Conservation (phyloP, 352 stramenopile species). For the Phytophthora kernoviae region DNA sequence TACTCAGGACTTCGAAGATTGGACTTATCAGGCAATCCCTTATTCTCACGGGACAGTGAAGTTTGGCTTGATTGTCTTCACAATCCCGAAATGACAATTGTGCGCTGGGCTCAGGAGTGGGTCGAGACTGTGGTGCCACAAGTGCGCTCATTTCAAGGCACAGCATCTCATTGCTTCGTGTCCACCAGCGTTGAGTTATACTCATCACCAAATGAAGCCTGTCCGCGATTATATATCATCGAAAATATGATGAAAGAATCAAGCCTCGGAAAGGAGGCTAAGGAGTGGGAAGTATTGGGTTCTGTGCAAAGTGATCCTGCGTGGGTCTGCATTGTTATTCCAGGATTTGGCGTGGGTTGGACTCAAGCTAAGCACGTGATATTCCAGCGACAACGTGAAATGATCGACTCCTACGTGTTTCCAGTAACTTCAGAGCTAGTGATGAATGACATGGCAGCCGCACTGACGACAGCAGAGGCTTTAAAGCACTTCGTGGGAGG, state of each 20-base stretch:
- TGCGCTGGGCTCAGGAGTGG: slow-evolving; percentile 12
- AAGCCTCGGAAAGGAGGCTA: slow-evolving; percentile 5
- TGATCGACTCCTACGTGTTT: neutral
- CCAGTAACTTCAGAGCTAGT: slow-evolving; percentile 30
- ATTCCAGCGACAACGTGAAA: slow-evolving; percentile 22
- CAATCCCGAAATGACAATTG: slow-evolving; percentile 20
- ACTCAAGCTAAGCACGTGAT: slow-evolving; percentile 25
- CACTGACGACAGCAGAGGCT: slow-evolving; percentile 26
- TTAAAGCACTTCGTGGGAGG: slow-evolving; percentile 24
- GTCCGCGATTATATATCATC: slow-evolving; percentile 25
- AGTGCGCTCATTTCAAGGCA: slow-evolving; percentile 5
- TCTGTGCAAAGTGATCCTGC: slow-evolving; percentile 8
- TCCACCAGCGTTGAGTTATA: slow-evolving; percentile 28
- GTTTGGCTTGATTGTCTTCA: slow-evolving; percentile 30
- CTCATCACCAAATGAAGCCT: slow-evolving; percentile 18
- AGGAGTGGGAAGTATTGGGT: slow-evolving; percentile 33
- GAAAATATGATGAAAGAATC: slow-evolving; percentile 25
- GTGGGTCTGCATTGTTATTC: slow-evolving; percentile 36
- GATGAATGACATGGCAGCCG: slow-evolving; percentile 34
- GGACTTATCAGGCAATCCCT: slow-evolving; percentile 35
- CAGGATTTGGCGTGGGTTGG: slow-evolving; percentile 34
- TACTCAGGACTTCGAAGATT: slow-evolving; percentile 21
- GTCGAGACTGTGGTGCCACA: slow-evolving; percentile 2
- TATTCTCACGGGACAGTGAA: slow-evolving; percentile 36
- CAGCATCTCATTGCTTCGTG: slow-evolving; percentile 19